These are phyloP conservation scores for Diospyros lotus DNA, from an alignment of 148 eudicot species.

Conservation along the genomic window DNA sequence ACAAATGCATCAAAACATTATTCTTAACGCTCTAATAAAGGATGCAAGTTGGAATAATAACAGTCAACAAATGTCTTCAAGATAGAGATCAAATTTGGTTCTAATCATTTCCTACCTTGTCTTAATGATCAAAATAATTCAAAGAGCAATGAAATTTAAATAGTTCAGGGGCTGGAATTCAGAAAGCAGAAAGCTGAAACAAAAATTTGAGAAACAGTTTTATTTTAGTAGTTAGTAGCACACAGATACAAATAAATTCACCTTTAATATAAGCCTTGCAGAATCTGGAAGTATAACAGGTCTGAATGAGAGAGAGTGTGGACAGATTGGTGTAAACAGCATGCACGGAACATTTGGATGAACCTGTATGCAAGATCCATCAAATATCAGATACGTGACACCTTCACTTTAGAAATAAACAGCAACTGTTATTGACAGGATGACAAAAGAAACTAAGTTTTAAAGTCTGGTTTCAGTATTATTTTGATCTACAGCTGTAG, in stretches of 20 bases:
- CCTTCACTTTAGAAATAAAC: constrained; percentile 1
- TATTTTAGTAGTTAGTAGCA: neutral
- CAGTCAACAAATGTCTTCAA: neutral
- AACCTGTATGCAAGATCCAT: constrained; percentile 50
- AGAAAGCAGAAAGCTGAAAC: neutral
- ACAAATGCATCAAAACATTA: no score
- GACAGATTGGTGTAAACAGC: constrained; percentile 97
- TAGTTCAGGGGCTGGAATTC: neutral
- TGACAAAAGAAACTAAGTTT: neutral
- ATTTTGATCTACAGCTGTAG: neutral
- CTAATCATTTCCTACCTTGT: neutral
- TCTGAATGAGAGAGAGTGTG: constrained; percentile 97
- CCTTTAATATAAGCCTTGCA: constrained; percentile 92
- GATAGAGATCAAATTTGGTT: neutral
- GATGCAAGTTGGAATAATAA: neutral
- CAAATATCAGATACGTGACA: constrained; percentile 12
- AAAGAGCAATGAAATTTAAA: neutral
- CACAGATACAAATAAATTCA: constrained; percentile 8
- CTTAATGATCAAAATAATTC: neutral
- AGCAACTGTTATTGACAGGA: neutral
- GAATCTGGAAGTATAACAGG: constrained; percentile 99
- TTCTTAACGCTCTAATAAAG: neutral
- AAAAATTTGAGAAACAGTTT: neutral
- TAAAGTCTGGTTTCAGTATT: neutral
- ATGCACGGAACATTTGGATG: constrained; percentile 99